Conservation (phyloP, 768 basidiomycete species). For the Crassisporium funariophilum region DNA sequence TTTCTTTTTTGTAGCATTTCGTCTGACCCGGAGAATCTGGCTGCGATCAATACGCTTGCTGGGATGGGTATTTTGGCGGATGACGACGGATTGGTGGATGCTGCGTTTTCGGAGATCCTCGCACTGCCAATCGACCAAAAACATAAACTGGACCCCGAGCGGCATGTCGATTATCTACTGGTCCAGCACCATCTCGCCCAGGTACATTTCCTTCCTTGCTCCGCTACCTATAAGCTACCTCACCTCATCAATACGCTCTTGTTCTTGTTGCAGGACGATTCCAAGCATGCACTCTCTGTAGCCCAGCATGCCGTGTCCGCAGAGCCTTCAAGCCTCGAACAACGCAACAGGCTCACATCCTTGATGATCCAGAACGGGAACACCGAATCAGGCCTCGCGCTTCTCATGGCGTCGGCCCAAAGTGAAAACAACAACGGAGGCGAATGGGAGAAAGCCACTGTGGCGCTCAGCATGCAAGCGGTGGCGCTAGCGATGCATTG, state of each 20-base stretch:
- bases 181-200: conserved; percentile 72
- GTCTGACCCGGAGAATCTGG: conserved; percentile 73
- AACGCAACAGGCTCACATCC: conserved; percentile 55
- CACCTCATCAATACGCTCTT: background rate
- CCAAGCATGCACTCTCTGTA: conserved; percentile 48
- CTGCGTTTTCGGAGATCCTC: conserved; percentile 81
- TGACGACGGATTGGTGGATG: conserved; percentile 82
- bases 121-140: conserved; percentile 67
- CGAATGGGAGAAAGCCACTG: conserved; percentile 37
- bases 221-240: too few species aligned
- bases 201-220: conserved; percentile 43
- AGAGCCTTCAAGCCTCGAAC: conserved; percentile 49
- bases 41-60: conserved; percentile 80
- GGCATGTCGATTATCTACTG: conserved; percentile 73
- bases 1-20: conserved; percentile 57
- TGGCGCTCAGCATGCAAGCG: conserved; percentile 52
- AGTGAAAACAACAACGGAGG: conserved; percentile 19
- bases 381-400: conserved; percentile 42
- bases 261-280: conserved; percentile 15
- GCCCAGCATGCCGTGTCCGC: conserved; percentile 59
- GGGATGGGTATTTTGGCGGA: conserved; percentile 86
- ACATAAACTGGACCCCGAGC: conserved; percentile 63
- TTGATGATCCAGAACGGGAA: conserved; percentile 54
- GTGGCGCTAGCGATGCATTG: conserved; percentile 38
- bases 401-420: conserved; percentile 37